Evolutionary conservation across 2,329 filamentous ascomycete genomes (phyloP).

Genomic region (Phyllosticta paracitricarpa): DNA sequence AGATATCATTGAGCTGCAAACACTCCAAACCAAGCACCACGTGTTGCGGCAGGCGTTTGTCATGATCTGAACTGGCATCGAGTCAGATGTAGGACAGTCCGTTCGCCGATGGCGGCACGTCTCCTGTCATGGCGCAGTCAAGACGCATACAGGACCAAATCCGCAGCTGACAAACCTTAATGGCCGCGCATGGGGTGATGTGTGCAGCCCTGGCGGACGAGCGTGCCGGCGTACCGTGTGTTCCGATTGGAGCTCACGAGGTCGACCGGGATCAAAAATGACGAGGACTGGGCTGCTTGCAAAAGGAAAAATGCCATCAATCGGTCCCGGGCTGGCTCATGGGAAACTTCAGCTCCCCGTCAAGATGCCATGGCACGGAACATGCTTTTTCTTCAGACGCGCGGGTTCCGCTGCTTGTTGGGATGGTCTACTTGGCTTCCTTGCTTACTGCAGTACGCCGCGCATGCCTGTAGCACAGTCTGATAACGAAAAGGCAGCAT

Average conservation of each 20-base stretch:
- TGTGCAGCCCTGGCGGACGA: not conserved
- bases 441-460: not conserved
- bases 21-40: too few species aligned
- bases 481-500: not conserved
- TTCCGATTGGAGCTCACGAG: not conserved
- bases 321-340: not conserved
- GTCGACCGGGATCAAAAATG: not conserved
- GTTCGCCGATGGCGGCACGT: not conserved
- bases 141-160: not conserved
- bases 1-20: too few species aligned
- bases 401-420: not conserved
- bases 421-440: not conserved
- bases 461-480: not conserved
- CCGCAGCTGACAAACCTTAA: not conserved
- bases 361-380: not conserved
- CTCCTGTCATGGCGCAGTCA: not conserved
- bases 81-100: too few species aligned
- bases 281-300: not conserved
- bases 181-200: not conserved
- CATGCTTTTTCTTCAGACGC: not conserved
- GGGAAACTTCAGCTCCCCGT: not conserved
- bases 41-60: too few species aligned
- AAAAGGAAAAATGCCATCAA: not conserved
- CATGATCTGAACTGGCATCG: too few species aligned
- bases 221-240: not conserved